Base-by-base conservation (phyloP, 2,329 filamentous ascomycete species). In the Blastomyces silverae region DNA sequence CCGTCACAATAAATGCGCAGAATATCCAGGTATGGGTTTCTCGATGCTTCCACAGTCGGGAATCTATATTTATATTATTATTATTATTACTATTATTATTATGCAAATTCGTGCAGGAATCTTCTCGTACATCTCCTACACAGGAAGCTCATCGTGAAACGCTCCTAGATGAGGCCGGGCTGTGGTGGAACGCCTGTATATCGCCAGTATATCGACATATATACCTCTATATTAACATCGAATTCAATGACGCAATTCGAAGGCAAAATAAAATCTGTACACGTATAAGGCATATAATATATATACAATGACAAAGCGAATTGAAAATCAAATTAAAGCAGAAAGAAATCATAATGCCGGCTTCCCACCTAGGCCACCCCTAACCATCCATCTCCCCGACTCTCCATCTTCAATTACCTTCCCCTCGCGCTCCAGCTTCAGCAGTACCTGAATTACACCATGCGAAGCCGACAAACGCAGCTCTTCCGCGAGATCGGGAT, bases 391-490 rank as follows among this genome's bases (percentile, higher is more conserved):
- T 37, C 44, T 56, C 6, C 64, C 66, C 13, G 64, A 61, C 37
- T 65, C 57, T 25, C 42, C 61, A 63, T 78, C 72, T 65, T 74
- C 70, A 46, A 73, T 72, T 3, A 89, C 89, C 72, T 82, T 89
- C 1, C 87, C 90, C 71, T 97, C 94, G 15, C 77, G 79, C 74
- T 86, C 79, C 69, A 99, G 78, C 80, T 97, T 97, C 65, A 81
- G 78, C 68, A 99, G 76, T 64, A 97, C 89, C 78, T 93, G 89
- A 67, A 87, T 67, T 7, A 97, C 81, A 1, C 92, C 92, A 52
- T 83, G 82, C 67, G 90, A 86, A 0, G 94, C 94, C 10, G 92
- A 88, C 13, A 82, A 73, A 76, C 92, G 89, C 69, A 97, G 79
- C 71, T 82, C 85, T 74, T 89, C 86, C 0, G 90, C 88, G 28